Percentiles rank a stretch among this genome's conserved stretches.
phyloP scores from a whole-genome alignment of 805 yeast genomes.

The Schizosaccharomyces pombe region DNA sequence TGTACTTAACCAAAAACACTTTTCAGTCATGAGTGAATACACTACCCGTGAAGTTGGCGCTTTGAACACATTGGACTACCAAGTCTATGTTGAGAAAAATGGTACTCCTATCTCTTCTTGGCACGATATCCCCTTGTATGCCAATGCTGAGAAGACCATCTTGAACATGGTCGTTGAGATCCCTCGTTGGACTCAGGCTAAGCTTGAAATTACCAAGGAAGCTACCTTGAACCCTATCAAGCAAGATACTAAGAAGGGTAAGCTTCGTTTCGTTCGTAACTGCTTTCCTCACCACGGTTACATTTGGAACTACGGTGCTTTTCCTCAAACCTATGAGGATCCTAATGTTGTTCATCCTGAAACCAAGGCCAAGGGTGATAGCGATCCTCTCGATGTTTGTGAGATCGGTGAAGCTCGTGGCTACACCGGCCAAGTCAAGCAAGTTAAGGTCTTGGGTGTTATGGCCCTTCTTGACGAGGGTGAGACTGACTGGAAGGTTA shows the following conservation, averaged over 20 bases:
- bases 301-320: conserved; percentile 94
- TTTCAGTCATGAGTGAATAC: conserved; percentile 28
- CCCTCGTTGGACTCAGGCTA: conserved; percentile 97
- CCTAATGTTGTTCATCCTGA: conserved; percentile 32
- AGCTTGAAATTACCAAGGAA: conserved; percentile 67
- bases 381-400: conserved; percentile 85
- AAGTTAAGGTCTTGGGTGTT: conserved; percentile 80
- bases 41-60: conserved; percentile 86
- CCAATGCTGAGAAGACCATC: conserved; percentile 76
- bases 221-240: conserved; percentile 69
- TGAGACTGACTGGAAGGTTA: conserved; percentile 92
- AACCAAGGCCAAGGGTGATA: conserved; percentile 50
- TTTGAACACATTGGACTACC: conserved; percentile 82
- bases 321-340: conserved; percentile 98
- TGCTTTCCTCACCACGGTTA: conserved; percentile 98
- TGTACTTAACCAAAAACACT: too few species aligned
- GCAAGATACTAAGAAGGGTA: conserved; percentile 94
- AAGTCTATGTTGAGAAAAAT: conserved; percentile 71
- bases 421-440: conserved; percentile 49
- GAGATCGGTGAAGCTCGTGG: conserved; percentile 53
- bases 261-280: conserved; percentile 65
- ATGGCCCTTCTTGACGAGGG: conserved; percentile 93
- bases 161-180: conserved; percentile 85
- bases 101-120: conserved; percentile 89
- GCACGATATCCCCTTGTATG: conserved; percentile 83